A percentile compares a stretch with the other conserved stretches of the same genome.
These are phyloP conservation scores for Eucalyptus pumila DNA, from an alignment of 345 rosid species.

Conservation along the genomic window DNA sequence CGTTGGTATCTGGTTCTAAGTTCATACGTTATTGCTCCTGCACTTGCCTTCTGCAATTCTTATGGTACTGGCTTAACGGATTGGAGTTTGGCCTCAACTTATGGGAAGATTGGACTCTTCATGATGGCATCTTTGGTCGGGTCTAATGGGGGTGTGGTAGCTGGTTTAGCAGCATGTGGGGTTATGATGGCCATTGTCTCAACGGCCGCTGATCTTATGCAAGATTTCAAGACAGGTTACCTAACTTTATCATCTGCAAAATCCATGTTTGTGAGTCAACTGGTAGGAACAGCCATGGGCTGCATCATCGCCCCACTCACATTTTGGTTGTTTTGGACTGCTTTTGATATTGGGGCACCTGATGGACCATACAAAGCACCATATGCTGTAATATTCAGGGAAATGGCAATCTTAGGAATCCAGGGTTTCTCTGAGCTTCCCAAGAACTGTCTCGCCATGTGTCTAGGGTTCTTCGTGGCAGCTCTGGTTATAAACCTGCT, in stretches of 20 bases:
- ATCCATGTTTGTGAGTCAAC: slow-evolving; percentile 87
- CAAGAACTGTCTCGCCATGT: slow-evolving; percentile 62
- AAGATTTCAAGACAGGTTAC: slow-evolving; percentile 89
- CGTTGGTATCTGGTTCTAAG: slow-evolving; percentile 79
- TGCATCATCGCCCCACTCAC: slow-evolving; percentile 84
- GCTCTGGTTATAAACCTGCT: slow-evolving; percentile 57
- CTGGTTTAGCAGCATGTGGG: slow-evolving; percentile 82
- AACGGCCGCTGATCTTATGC: slow-evolving; percentile 95
- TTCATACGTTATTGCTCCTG: slow-evolving; percentile 83
- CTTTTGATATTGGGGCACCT: slow-evolving; percentile 78
- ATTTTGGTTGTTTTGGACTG: slow-evolving; percentile 82
- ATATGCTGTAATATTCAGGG: slow-evolving; percentile 75
- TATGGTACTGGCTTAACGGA: slow-evolving; percentile 86
- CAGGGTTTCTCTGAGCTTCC: slow-evolving; percentile 82
- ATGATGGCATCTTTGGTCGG: slow-evolving; percentile 80
- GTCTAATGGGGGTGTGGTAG: slow-evolving; percentile 70
- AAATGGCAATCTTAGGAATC: slow-evolving; percentile 77
- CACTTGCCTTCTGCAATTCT: slow-evolving; percentile 87
- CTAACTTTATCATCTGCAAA: slow-evolving; percentile 83
- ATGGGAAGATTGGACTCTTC: slow-evolving; percentile 91
- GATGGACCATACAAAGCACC: slow-evolving; percentile 88
- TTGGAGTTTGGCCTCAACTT: slow-evolving; percentile 70
- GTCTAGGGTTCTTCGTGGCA: slow-evolving; percentile 56
- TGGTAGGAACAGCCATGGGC: slow-evolving; percentile 84
- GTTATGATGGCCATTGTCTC: slow-evolving; percentile 93